phyloP scores from a whole-genome alignment of 2,329 filamentous ascomycete species.

The Didymella keratinophila region DNA sequence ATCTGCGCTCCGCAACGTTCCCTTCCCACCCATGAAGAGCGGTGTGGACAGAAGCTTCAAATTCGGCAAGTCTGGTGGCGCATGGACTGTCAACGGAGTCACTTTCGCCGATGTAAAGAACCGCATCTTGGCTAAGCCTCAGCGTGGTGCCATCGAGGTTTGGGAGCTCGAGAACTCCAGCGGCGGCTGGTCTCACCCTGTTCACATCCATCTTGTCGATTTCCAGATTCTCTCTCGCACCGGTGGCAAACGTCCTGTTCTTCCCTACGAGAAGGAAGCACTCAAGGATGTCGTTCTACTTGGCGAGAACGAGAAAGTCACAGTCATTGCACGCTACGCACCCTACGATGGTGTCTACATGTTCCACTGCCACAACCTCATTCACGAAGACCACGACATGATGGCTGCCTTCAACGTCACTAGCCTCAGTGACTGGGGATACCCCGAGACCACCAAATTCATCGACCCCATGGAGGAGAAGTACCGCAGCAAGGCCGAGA shows the following conservation, averaged over 20 bases:
- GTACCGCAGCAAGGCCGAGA: slow-evolving; percentile 37
- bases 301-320: slow-evolving; percentile 55
- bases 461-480: slow-evolving; percentile 45
- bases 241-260: slow-evolving; percentile 53
- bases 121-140: slow-evolving; percentile 48
- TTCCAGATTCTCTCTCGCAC: slow-evolving; percentile 62
- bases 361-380: slow-evolving; percentile 58
- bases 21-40: slow-evolving; percentile 43
- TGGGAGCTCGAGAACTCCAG: slow-evolving; percentile 57
- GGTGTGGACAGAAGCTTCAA: slow-evolving; percentile 45
- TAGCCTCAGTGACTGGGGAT: slow-evolving; percentile 43
- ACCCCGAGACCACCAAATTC: slow-evolving; percentile 46
- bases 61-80: slow-evolving; percentile 39
- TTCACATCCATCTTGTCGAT: slow-evolving; percentile 67
- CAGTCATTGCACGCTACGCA: slow-evolving; percentile 43
- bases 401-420: slow-evolving; percentile 57
- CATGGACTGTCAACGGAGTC: slow-evolving; percentile 52
- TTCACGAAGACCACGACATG: slow-evolving; percentile 58
- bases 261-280: slow-evolving; percentile 62
- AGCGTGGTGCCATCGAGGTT: slow-evolving; percentile 47
- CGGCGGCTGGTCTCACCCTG: slow-evolving; percentile 62
- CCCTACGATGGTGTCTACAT: slow-evolving; percentile 60
- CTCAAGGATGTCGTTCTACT: slow-evolving; percentile 68
- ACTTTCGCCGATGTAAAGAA: slow-evolving; percentile 47
- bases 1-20: slow-evolving; percentile 38